Evolutionary conservation across 768 basidiomycete genomes (phyloP), one percentile per base, ranked within the genome.

Genomic region (Auricularia sp.): DNA sequence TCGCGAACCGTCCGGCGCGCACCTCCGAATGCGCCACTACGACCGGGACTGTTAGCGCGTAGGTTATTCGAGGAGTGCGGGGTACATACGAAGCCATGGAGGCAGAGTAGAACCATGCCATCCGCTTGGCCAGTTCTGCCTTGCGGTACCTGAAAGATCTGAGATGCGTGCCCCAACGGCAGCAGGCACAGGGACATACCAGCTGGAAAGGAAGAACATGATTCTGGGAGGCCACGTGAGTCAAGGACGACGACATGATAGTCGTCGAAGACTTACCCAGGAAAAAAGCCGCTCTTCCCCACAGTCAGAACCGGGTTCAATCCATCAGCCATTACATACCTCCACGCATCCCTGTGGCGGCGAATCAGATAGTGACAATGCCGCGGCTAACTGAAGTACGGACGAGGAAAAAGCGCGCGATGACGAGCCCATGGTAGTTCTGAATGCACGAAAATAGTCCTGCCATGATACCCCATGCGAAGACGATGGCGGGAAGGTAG

Each of bases 201-300:
- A 59, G 23, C 56, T 59, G 14, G 56, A 59, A 12, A 59, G 56
- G 34, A 59, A 35, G 34, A 59, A 59, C 56, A 59, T 59, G 56
- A 59, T 29, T 14, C 56, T 59, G 56, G 16, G 47, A n/a, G 16
- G 10, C 8, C 56, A 34, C 23, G 56, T 59, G 14, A 33, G 14
- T 10, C 23, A 29, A 29, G 23, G 56, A 23, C 16, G 14, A 59
- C 10, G 16, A 33, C 56, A 34, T n/a, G 56, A 59, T 23, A 51
- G 56, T 59, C 14, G 29, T 6, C 23, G 29, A 18, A 54, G 34
- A 29, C 56, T 7, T 33, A 36, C 56, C 56, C 56, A 18, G 56
- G 56, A 33, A 59, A 59, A 4, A 59, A 59, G 14, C 56, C 56
- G 34, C 56, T 59, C 56, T 59, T 59, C 34, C 10, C 10, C 21